Percentiles rank a stretch among this genome's conserved stretches.
These are phyloP conservation scores for Saturnispora sekii DNA, from an alignment of 805 yeast species.

Conservation along the genomic window DNA sequence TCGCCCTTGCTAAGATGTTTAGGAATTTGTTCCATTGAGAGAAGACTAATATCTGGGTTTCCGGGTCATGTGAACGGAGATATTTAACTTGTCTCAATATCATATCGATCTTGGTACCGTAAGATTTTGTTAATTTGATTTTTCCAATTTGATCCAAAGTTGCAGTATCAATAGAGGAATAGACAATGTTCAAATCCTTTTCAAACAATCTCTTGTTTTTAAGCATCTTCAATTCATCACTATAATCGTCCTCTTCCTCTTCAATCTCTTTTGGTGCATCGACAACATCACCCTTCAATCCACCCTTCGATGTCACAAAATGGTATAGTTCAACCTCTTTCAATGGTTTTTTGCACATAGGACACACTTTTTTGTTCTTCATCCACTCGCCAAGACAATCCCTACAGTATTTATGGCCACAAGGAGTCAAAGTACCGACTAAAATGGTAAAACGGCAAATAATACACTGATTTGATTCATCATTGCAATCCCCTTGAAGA, in stretches of 20 bases:
- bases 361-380: constrained; percentile 49
- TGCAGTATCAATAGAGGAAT: constrained; percentile 34
- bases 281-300: constrained; percentile 38
- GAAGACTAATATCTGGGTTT: constrained; percentile 74
- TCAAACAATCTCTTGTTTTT: constrained; percentile 15
- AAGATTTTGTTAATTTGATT: constrained; percentile 36
- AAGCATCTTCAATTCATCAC: constrained; percentile 19
- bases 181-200: constrained; percentile 33
- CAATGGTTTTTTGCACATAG: constrained; percentile 63
- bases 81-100: constrained; percentile 64
- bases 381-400: constrained; percentile 73
- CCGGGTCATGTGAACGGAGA: constrained; percentile 45
- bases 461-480: constrained; percentile 41
- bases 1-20: constrained; percentile 53
- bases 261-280: constrained; percentile 10
- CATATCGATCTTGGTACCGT: constrained; percentile 83
- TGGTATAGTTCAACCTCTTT: constrained; percentile 47
- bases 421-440: constrained; percentile 71
- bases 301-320: constrained; percentile 51
- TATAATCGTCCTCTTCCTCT: constrained; percentile 6
- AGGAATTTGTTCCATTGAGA: constrained; percentile 84
- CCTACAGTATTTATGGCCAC: constrained; percentile 89
- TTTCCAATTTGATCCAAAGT: constrained; percentile 37
- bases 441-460: constrained; percentile 68
- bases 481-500: constrained; percentile 21